phyloP scores from a whole-genome alignment of 257 asterid species.

The Ligustrum vulgare region DNA sequence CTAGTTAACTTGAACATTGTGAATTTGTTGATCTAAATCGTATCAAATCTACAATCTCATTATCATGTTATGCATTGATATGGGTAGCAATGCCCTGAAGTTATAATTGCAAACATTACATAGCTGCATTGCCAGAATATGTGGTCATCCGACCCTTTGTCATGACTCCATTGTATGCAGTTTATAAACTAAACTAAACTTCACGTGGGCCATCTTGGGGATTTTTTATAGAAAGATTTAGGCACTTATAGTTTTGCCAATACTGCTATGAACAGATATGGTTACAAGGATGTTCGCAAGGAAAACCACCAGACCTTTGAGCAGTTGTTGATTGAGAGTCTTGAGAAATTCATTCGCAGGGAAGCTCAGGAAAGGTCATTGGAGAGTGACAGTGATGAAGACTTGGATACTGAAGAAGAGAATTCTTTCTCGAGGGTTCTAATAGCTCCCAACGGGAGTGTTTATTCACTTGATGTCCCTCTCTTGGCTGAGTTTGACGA shows the following conservation, averaged over 20 bases:
- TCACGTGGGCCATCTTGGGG: not conserved
- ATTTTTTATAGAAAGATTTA: not conserved
- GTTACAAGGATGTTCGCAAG: constrained; percentile 94
- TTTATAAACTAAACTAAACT: not conserved
- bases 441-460: constrained; percentile 87
- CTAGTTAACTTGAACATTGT: not conserved
- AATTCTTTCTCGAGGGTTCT: constrained; percentile 60
- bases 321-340: constrained; percentile 89
- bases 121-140: not conserved
- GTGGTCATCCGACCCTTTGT: not conserved
- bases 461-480: constrained; percentile 80
- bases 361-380: constrained; percentile 95
- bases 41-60: not conserved
- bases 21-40: not conserved
- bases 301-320: constrained; percentile 89
- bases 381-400: constrained; percentile 80
- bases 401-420: constrained; percentile 64
- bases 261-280: constrained; percentile 61
- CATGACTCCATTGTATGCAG: not conserved
- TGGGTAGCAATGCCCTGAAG: not conserved
- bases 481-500: constrained; percentile 73
- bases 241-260: constrained; percentile 12
- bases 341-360: constrained; percentile 82
- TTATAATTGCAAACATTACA: not conserved
- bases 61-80: not conserved